Conservation (phyloP, 352 stramenopile genomes). For the Phytophthora lateralis region DNA sequence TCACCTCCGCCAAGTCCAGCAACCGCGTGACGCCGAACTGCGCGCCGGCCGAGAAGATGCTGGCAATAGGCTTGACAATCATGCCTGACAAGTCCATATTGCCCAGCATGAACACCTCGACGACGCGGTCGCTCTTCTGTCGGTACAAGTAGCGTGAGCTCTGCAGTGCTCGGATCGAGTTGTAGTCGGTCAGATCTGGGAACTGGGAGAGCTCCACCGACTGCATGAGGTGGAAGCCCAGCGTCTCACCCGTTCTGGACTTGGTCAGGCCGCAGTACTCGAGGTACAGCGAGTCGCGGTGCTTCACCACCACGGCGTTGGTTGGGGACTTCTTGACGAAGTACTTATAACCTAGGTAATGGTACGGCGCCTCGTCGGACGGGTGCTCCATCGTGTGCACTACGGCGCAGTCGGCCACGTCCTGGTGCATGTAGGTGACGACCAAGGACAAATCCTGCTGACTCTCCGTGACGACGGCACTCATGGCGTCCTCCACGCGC, state of each 20-base stretch:
- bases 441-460: conserved; percentile 56
- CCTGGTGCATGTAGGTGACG: conserved; percentile 58
- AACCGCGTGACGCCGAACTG: conserved; percentile 50
- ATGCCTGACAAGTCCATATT: conserved; percentile 44
- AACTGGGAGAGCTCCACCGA: conserved; percentile 45
- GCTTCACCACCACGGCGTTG: conserved; percentile 33
- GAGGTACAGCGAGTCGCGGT: conserved; percentile 44
- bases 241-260: conserved; percentile 32
- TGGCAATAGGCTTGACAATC: conserved; percentile 41
- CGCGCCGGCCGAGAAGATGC: conserved; percentile 43
- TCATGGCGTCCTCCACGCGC: conserved; percentile 53
- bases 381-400: conserved; percentile 58
- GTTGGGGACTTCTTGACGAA: conserved; percentile 54
- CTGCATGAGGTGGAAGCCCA: conserved; percentile 57
- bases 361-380: conserved; percentile 47
- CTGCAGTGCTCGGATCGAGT: conserved; percentile 50
- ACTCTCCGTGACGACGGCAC: conserved; percentile 49
- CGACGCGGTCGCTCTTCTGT: conserved; percentile 50
- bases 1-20: conserved; percentile 54
- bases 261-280: conserved; percentile 48
- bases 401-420: conserved; percentile 58
- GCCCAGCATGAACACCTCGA: conserved; percentile 54
- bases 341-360: conserved; percentile 62
- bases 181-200: conserved; percentile 44
- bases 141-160: conserved; percentile 56